These are phyloP conservation scores for Grigorovia jiainica DNA, from an alignment of 805 yeast species.

Conservation along the genomic window DNA sequence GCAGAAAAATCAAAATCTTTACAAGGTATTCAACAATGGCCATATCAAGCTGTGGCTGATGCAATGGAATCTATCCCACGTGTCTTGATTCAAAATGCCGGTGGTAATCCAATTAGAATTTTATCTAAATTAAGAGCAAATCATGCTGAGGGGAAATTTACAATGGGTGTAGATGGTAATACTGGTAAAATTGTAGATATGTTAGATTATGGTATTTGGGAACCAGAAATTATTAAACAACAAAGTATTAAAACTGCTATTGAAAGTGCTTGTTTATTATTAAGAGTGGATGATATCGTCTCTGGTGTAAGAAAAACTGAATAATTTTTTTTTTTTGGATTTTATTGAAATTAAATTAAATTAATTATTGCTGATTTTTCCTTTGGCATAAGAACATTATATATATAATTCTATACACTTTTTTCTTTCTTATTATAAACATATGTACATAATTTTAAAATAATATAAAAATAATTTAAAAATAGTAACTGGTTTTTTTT, in stretches of 20 bases:
- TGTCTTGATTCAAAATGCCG: conserved; percentile 94
- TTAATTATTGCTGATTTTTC: too few relatives aligned
- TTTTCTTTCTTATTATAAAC: neutral
- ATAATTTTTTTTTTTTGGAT: neutral
- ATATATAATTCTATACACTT: too few relatives aligned
- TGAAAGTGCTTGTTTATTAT: conserved; percentile 88
- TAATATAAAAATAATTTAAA: too few relatives aligned
- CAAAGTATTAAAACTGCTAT: conserved; percentile 97
- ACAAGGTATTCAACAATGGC: conserved; percentile 97
- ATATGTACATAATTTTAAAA: neutral
- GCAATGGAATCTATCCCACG: conserved; percentile 98
- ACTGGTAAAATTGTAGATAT: conserved; percentile 89
- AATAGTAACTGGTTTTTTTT: too few relatives aligned
- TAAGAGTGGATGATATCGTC: conserved; percentile 96
- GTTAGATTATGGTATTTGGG: conserved; percentile 97
- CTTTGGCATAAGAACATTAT: neutral
- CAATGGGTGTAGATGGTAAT: conserved; percentile 93
- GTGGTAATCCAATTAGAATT: conserved; percentile 88
- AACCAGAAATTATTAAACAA: conserved; percentile 95
- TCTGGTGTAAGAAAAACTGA: conserved; percentile 74
- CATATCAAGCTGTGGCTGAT: conserved; percentile 97
- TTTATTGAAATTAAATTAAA: too few relatives aligned
- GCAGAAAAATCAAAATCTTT: conserved; percentile 85
- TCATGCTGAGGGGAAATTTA: conserved; percentile 81
- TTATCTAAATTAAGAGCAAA: conserved; percentile 89